Conservation (phyloP, 2,329 filamentous ascomycete species). For the Graphilbum fragrans region DNA sequence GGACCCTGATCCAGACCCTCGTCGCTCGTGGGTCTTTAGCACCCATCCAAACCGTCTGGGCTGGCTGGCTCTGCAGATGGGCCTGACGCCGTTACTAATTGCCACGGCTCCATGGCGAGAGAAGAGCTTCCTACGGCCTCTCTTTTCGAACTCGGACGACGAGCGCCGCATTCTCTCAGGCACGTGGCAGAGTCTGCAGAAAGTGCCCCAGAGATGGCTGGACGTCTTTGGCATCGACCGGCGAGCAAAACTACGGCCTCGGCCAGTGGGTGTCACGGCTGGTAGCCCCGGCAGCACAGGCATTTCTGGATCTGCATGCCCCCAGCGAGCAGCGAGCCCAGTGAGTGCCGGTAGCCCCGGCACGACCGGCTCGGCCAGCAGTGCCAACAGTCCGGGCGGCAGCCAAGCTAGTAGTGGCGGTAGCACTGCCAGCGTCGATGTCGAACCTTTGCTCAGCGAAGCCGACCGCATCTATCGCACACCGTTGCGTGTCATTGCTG, state of each 20-base stretch:
- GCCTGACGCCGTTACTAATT: conserved; percentile 10
- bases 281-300: background rate
- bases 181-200: conserved; percentile 9
- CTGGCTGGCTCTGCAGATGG: conserved; percentile 12
- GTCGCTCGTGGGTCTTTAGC: conserved; percentile 14
- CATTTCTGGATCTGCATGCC: too few species aligned
- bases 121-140: conserved; percentile 6
- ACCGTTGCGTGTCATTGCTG: conserved; percentile 10
- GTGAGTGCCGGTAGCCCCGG: background rate
- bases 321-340: background rate
- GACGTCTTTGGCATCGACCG: conserved; percentile 9
- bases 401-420: background rate
- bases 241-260: background rate
- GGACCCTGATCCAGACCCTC: conserved; percentile 8
- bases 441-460: background rate
- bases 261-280: background rate
- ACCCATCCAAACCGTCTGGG: conserved; percentile 8
- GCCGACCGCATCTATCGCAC: conserved; percentile 10
- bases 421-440: background rate
- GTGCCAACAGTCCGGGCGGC: background rate
- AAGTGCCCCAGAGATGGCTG: conserved; percentile 11
- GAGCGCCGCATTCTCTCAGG: conserved; percentile 9
- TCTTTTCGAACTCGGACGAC: conserved; percentile 11
- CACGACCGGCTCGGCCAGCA: background rate
- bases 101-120: conserved; percentile 9